Percentiles rank a stretch among this genome's conserved stretches.
Conservation (phyloP, 1,284 basidiomycete genomes). For the Fomitopsis schrenkii region DNA sequence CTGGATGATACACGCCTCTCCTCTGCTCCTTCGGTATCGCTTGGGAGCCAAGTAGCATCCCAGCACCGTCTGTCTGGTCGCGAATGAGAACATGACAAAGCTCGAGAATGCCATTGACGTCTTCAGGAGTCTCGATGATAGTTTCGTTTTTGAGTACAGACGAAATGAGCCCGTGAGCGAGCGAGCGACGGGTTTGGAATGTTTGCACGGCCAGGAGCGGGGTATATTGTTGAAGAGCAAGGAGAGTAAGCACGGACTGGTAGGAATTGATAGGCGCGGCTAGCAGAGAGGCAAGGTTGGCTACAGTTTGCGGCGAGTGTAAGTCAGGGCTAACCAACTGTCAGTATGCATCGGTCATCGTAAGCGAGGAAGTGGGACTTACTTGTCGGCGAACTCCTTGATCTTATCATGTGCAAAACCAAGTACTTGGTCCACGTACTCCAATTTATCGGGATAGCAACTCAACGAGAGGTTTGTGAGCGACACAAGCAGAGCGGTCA, state of each 20-base stretch:
- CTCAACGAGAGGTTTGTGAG: constrained; percentile 89
- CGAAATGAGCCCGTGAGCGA: constrained; percentile 88
- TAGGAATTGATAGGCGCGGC: constrained; percentile 93
- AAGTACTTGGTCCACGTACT: constrained; percentile 94
- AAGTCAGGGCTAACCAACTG: constrained; percentile 66
- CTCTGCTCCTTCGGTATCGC: constrained; percentile 46
- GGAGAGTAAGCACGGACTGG: constrained; percentile 88
- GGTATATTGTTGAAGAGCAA: constrained; percentile 86
- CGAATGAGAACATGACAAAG: constrained; percentile 88
- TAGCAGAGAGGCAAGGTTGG: constrained; percentile 86
- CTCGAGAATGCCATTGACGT: constrained; percentile 88
- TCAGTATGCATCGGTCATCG: not conserved
- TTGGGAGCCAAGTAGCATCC: constrained; percentile 22
- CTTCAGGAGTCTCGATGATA: constrained; percentile 84
- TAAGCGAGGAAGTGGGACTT: constrained; percentile 13
- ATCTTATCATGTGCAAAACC: constrained; percentile 85
- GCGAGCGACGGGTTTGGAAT: constrained; percentile 83
- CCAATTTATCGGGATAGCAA: constrained; percentile 91
- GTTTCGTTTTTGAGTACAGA: constrained; percentile 95
- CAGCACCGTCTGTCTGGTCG: constrained; percentile 73
- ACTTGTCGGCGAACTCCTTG: constrained; percentile 80
- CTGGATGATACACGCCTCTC: constrained; percentile 54
- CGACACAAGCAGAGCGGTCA: constrained; percentile 91
- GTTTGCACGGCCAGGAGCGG: constrained; percentile 81
- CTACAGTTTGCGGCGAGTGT: constrained; percentile 80